Conservation (phyloP, 805 yeast species). For the Metschnikowia santaceciliae region DNA sequence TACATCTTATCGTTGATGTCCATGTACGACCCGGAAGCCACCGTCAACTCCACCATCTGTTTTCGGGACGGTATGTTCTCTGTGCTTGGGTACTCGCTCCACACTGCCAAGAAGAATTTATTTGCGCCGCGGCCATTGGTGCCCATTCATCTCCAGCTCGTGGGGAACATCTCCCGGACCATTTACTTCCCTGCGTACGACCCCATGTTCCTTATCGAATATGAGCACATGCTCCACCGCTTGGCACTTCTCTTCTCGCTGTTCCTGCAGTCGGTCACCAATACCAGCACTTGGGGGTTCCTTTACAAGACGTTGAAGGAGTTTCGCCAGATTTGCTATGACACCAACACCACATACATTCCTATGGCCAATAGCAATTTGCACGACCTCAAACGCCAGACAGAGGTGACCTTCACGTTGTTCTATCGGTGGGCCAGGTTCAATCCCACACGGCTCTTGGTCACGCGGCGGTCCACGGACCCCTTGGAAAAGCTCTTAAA, state of each 20-base stretch:
- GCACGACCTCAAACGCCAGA: constrained; percentile 26
- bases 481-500: constrained; percentile 32
- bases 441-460: constrained; percentile 28
- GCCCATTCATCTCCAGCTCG: constrained; percentile 31
- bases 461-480: constrained; percentile 21
- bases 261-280: constrained; percentile 4
- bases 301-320: constrained; percentile 22
- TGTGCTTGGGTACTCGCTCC: constrained; percentile 27
- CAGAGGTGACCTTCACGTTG: constrained; percentile 32
- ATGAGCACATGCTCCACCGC: constrained; percentile 19
- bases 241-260: constrained; percentile 19
- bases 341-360: constrained; percentile 23
- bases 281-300: constrained; percentile 12
- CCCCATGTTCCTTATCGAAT: constrained; percentile 30
- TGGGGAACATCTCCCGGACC: constrained; percentile 31
- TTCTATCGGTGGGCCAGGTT: constrained; percentile 33
- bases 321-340: constrained; percentile 22
- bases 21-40: constrained; percentile 42
- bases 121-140: constrained; percentile 17
- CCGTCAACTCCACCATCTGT: constrained; percentile 32
- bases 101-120: constrained; percentile 11
- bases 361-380: constrained; percentile 25
- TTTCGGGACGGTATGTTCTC: constrained; percentile 40
- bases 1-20: constrained; percentile 38
- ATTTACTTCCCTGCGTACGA: constrained; percentile 36